Evolutionary conservation across 2,329 filamentous ascomycete genomes (phyloP).

Genomic region (Cryphonectria radicalis): DNA sequence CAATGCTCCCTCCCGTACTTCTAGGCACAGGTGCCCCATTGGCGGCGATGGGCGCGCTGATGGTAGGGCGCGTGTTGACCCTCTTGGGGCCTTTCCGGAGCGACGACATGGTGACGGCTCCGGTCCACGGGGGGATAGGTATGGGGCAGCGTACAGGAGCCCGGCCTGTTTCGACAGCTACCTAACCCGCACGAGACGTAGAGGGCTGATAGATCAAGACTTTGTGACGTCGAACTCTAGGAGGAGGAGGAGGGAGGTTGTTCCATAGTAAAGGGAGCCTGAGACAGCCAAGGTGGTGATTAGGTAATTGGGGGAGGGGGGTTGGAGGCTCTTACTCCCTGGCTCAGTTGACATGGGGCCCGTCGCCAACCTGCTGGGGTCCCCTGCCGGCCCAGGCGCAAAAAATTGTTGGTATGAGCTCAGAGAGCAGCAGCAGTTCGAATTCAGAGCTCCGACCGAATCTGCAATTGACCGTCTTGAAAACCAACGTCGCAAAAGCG

Average conservation of each 20-base stretch:
- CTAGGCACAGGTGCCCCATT: conserved; percentile 42
- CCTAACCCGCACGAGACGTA: not conserved
- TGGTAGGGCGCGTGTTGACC: conserved; percentile 59
- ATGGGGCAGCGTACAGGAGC: conserved; percentile 1
- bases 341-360: conserved; percentile 6
- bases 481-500: conserved; percentile 8
- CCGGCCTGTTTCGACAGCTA: not conserved
- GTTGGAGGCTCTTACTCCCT: not conserved
- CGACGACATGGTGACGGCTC: conserved; percentile 57
- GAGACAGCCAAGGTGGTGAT: conserved; percentile 14
- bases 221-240: not conserved
- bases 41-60: conserved; percentile 64
- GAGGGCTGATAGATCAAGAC: not conserved
- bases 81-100: conserved; percentile 64
- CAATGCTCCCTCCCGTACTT: conserved; percentile 40
- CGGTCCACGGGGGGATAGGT: not conserved
- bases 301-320: not conserved
- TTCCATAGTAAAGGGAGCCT: not conserved
- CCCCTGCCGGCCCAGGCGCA: conserved; percentile 4
- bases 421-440: conserved; percentile 11
- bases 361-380: conserved; percentile 2
- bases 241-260: not conserved
- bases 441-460: conserved; percentile 8
- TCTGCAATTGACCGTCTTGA: conserved; percentile 6
- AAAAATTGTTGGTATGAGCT: conserved; percentile 21